These are phyloP conservation scores for Rickenella mellea DNA, from an alignment of 768 basidiomycete species.

Conservation along the genomic window DNA sequence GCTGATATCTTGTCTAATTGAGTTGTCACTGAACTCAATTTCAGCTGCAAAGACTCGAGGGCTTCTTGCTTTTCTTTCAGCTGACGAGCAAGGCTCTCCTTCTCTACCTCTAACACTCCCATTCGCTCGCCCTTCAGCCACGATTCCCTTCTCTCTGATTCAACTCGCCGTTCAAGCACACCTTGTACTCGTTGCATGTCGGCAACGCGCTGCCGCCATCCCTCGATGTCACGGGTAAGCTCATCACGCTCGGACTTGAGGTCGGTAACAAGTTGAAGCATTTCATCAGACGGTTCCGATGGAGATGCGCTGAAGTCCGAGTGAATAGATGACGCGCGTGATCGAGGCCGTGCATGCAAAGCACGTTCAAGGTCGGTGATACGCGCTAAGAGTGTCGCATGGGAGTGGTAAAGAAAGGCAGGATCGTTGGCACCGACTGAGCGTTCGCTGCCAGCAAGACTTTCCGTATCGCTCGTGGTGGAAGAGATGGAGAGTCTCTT, in stretches of 20 bases:
- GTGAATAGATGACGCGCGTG: constrained; percentile 41
- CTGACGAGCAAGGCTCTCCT: constrained; percentile 28
- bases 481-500: constrained; percentile 21
- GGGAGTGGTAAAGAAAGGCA: constrained; percentile 79
- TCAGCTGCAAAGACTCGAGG: constrained; percentile 18
- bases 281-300: constrained; percentile 62
- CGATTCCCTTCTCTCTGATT: constrained; percentile 71
- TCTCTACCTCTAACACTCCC: constrained; percentile 59
- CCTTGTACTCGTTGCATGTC: constrained; percentile 66
- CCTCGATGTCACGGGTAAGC: constrained; percentile 78
- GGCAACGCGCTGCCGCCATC: constrained; percentile 70
- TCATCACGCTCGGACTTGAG: constrained; percentile 86
- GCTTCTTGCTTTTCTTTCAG: constrained; percentile 36
- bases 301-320: constrained; percentile 27
- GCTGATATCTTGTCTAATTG: constrained; percentile 9
- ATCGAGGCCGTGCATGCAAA: constrained; percentile 37
- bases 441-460: constrained; percentile 19
- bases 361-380: constrained; percentile 76
- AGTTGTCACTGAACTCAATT: constrained; percentile 12
- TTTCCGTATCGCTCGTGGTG: constrained; percentile 11
- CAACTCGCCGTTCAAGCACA: constrained; percentile 58
- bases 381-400: constrained; percentile 72
- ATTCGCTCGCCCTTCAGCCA: constrained; percentile 76
- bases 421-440: constrained; percentile 69
- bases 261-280: constrained; percentile 65